Percentiles rank a stretch among this genome's conserved stretches.
phyloP scores from a whole-genome alignment of 805 yeast species.

The Starmerella apicola region DNA sequence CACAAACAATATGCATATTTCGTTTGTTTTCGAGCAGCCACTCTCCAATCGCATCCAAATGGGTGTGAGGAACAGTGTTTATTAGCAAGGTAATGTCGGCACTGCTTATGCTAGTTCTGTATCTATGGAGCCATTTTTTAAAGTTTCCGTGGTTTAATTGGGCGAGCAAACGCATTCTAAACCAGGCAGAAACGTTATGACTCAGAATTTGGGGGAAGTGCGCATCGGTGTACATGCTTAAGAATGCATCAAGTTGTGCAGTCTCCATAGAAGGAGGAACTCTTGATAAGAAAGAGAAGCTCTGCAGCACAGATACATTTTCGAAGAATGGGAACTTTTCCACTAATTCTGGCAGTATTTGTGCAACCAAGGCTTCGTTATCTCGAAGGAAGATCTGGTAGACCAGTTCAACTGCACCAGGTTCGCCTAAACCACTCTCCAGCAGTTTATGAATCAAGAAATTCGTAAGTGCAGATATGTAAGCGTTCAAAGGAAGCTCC shows the following conservation, averaged over 20 bases:
- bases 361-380: constrained; percentile 17
- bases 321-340: not conserved
- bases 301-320: not conserved
- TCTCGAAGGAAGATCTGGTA: constrained; percentile 10
- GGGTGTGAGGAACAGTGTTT: not conserved
- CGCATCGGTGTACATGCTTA: not conserved
- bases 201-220: constrained; percentile 18
- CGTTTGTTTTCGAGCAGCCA: not conserved
- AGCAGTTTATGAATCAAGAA: constrained; percentile 12
- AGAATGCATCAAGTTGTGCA: not conserved
- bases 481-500: constrained; percentile 13
- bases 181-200: constrained; percentile 12
- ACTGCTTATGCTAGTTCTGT: constrained; percentile 1
- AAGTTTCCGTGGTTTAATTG: constrained; percentile 4
- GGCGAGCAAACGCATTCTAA: constrained; percentile 10
- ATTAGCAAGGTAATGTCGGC: not conserved
- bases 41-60: not conserved
- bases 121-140: constrained; percentile 5
- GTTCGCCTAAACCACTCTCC: constrained; percentile 5
- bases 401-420: constrained; percentile 15
- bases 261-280: not conserved
- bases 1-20: not conserved
- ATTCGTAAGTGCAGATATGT: constrained; percentile 10
- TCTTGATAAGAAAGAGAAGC: not conserved
- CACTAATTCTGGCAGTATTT: constrained; percentile 12